Evolutionary conservation across 371 early-diverging fungal genomes (phyloP).

Genomic region (Mortierella sp.): DNA sequence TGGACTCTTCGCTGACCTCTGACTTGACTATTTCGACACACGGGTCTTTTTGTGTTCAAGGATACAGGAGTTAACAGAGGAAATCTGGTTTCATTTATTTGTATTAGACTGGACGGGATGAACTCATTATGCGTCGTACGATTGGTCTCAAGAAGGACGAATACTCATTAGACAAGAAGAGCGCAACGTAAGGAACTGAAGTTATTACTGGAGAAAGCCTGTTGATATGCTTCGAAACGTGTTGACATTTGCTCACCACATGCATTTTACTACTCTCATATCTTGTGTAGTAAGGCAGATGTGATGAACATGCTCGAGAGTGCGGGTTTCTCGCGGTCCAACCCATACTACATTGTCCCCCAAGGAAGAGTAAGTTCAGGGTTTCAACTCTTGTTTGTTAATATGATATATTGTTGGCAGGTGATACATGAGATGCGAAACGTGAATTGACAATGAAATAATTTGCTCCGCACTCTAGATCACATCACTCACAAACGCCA

Average conservation of each 20-base stretch:
- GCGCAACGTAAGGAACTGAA: slow-evolving; percentile 72
- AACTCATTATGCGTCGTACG: slow-evolving; percentile 92
- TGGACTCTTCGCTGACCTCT: neutral
- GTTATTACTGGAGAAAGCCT: neutral
- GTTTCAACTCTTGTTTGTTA: no score
- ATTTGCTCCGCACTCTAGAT: slow-evolving; percentile 62
- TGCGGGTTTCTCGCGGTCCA: slow-evolving; percentile 98
- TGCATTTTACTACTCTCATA: neutral
- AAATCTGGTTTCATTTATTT: neutral
- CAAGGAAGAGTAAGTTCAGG: slow-evolving; percentile 94
- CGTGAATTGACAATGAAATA: neutral
- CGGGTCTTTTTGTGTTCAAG: neutral
- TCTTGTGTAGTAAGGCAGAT: slow-evolving; percentile 82
- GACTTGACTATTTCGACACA: no score
- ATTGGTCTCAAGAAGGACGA: slow-evolving; percentile 98
- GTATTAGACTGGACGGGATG: slow-evolving; percentile 86
- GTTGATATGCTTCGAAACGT: neutral
- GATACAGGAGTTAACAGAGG: neutral
- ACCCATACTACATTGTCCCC: slow-evolving; percentile 99
- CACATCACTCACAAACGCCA: slow-evolving; percentile 93
- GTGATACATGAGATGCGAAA: no score
- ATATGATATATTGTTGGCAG: no score
- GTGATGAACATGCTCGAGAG: slow-evolving; percentile 95
- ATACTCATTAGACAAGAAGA: slow-evolving; percentile 95
- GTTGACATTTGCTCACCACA: neutral